phyloP scores from a whole-genome alignment of 2,329 filamentous ascomycete species.

The Bipolaris gigantea region DNA sequence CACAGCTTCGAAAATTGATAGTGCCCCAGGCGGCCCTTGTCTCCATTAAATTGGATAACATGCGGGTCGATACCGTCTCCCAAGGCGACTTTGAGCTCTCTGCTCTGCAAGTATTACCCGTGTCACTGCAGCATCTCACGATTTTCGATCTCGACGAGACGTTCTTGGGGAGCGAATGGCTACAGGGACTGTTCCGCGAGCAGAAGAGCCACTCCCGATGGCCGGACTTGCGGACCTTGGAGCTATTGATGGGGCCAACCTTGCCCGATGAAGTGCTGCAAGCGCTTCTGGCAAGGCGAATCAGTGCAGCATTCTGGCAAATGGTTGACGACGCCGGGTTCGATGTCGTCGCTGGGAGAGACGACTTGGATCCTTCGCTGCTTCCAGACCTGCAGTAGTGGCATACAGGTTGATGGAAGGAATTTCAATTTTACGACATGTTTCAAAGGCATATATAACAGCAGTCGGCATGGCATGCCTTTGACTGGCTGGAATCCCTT shows the following conservation, averaged over 20 bases:
- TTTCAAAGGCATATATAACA: too few relatives aligned
- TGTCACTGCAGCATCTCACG: constrained; percentile 9
- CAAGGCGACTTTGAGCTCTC: constrained; percentile 16
- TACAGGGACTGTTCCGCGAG: constrained; percentile 10
- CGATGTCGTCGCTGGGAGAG: neutral
- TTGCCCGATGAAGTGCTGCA: neutral
- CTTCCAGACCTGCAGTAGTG: too few relatives aligned
- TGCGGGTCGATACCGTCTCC: constrained; percentile 10
- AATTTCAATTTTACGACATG: too few relatives aligned
- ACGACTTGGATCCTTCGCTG: neutral
- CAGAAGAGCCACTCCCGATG: constrained; percentile 2
- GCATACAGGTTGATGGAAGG: too few relatives aligned
- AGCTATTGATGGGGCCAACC: constrained; percentile 7
- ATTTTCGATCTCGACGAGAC: constrained; percentile 14
- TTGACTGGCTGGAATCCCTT: too few relatives aligned
- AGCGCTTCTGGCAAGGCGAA: neutral
- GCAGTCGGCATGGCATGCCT: too few relatives aligned
- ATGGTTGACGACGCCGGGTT: neutral
- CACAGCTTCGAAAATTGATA: constrained; percentile 3
- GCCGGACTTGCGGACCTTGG: constrained; percentile 6
- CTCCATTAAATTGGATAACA: constrained; percentile 20
- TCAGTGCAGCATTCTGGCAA: neutral
- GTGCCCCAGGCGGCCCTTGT: constrained; percentile 18
- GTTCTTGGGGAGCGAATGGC: constrained; percentile 9
- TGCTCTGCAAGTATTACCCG: constrained; percentile 5